A percentile compares a stretch with the other conserved stretches of the same genome.
phyloP scores from a whole-genome alignment of 129 eudicot genomes.

The Centaurea solstitialis region DNA sequence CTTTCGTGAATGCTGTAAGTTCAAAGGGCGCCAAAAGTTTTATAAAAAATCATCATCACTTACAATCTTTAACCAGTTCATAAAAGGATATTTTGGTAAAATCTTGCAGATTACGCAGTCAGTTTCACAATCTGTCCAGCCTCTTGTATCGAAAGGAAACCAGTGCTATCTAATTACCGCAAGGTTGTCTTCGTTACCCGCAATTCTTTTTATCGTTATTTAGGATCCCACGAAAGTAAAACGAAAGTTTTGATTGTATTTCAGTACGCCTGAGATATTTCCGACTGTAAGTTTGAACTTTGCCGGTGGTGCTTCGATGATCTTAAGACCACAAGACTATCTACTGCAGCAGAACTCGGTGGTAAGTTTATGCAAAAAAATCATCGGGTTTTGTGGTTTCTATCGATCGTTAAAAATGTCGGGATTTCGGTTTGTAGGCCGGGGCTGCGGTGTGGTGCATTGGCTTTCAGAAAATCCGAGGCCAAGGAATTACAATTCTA shows the following conservation, averaged over 20 bases:
- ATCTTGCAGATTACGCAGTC: constrained; percentile 61
- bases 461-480: constrained; percentile 76
- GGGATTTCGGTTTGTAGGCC: constrained; percentile 46
- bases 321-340: constrained; percentile 77
- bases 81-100: background rate
- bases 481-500: constrained; percentile 82
- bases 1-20: constrained; percentile 84
- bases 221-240: background rate
- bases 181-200: constrained; percentile 43
- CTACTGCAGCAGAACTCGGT: constrained; percentile 78
- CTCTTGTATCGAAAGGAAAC: constrained; percentile 64
- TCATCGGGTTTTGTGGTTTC: background rate
- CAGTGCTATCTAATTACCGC: constrained; percentile 75
- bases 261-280: constrained; percentile 71
- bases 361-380: constrained; percentile 43
- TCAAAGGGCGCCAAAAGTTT: background rate
- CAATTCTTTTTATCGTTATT: background rate
- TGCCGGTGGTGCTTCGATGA: constrained; percentile 91
- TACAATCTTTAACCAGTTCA: background rate
- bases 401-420: background rate
- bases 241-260: background rate
- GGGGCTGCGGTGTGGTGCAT: constrained; percentile 96
- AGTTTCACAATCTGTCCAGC: constrained; percentile 63
- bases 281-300: constrained; percentile 84
- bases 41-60: background rate